These are phyloP conservation scores for Chlorella sp. DNA, from an alignment of 139 green algal species.

Conservation along the genomic window DNA sequence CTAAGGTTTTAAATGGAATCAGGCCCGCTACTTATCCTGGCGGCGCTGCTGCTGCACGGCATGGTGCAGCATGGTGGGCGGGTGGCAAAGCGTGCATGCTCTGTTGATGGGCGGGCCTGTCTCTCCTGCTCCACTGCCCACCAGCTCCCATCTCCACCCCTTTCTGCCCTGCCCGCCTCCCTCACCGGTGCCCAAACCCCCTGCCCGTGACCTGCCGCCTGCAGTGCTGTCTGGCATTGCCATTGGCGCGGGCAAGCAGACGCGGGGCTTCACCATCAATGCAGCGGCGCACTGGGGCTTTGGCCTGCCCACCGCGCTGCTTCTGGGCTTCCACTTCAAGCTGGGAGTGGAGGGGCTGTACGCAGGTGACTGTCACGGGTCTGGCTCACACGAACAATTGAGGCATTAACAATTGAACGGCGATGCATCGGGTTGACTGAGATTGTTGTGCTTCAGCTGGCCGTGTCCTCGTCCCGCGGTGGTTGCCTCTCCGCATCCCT, in stretches of 20 bases:
- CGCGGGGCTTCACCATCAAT: constrained; percentile 8
- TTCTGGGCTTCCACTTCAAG: constrained; percentile 1
- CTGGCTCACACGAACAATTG: too few relatives aligned
- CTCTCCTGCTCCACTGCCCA: too few relatives aligned
- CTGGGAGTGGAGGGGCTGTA: constrained; percentile 8
- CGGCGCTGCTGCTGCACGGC: background rate
- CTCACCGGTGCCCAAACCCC: too few relatives aligned
- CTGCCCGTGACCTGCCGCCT: too few relatives aligned
- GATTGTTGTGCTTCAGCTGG: too few relatives aligned
- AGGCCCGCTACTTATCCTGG: background rate
- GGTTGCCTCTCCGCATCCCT: too few relatives aligned
- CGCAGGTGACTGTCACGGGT: too few relatives aligned
- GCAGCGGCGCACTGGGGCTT: background rate
- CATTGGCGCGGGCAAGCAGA: constrained; percentile 6
- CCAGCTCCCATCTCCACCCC: too few relatives aligned
- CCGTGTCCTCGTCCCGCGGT: too few relatives aligned
- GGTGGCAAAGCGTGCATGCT: background rate
- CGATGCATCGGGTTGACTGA: too few relatives aligned
- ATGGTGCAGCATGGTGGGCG: background rate
- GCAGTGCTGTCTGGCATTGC: constrained; percentile 12
- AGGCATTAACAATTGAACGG: too few relatives aligned
- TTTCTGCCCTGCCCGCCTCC: background rate
- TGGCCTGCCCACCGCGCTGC: constrained; percentile 2
- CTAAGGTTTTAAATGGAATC: background rate
- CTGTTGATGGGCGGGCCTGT: background rate